Conservation (phyloP, 306 rosid genomes). For the Corylus heterophylla region DNA sequence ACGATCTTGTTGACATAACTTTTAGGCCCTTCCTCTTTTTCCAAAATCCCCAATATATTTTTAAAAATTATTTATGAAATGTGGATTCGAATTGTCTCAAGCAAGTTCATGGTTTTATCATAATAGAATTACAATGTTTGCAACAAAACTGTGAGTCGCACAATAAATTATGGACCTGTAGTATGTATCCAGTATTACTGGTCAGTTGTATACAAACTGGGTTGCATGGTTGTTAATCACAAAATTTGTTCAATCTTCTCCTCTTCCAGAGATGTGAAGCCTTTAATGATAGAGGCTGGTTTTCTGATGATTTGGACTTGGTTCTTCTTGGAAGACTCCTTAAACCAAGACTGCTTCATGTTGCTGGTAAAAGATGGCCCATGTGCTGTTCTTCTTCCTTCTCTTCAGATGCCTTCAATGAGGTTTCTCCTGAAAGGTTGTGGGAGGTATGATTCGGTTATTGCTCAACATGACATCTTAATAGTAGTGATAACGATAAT, state of each 20-base stretch:
- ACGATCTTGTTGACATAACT: neutral
- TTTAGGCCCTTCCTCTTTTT: neutral
- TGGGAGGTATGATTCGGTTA: conserved; percentile 82
- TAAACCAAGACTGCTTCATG: conserved; percentile 52
- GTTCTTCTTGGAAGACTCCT: conserved; percentile 44
- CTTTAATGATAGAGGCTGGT: conserved; percentile 47
- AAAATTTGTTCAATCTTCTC: conserved; percentile 25
- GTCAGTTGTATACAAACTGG: conserved; percentile 10
- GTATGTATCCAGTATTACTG: neutral
- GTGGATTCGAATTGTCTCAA: neutral
- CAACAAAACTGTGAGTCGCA: neutral
- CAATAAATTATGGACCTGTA: neutral
- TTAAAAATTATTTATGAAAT: neutral
- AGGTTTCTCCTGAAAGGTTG: conserved; percentile 75
- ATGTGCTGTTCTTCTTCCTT: conserved; percentile 56
- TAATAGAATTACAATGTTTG: neutral
- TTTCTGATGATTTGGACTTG: conserved; percentile 50
- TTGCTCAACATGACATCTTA: conserved; percentile 28
- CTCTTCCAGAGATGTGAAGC: conserved; percentile 64
- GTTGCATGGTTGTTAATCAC: conserved; percentile 18
- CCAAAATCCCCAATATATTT: neutral
- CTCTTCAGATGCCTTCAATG: conserved; percentile 43
- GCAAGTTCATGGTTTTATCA: neutral
- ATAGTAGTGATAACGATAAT: conserved; percentile 15
- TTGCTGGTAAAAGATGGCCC: conserved; percentile 51